Evolutionary conservation across 176 grass and related monocot species (phyloP), one percentile per base, ranked within the genome.

Genomic region (Bolboschoenus planiculmis): DNA sequence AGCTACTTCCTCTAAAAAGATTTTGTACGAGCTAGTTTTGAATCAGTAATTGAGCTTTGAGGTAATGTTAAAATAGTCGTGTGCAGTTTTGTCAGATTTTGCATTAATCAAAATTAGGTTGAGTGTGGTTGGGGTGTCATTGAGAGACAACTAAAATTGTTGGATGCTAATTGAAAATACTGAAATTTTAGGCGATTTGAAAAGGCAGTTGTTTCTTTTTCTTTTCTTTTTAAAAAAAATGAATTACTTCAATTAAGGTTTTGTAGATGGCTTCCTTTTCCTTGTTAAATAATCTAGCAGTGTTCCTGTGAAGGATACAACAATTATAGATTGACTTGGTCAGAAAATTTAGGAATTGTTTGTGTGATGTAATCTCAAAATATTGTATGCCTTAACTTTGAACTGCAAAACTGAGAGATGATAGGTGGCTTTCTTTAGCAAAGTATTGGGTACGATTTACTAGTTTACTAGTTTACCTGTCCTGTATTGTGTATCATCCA

Each of bases 401-500:
- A 74, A 74, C 21, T 50, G 2, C 43, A 50, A 75, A 75, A 50
- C 13, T 30, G 24, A 75, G 40, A 50, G 1, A 16, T 18, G 43
- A 15, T 48, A 50, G 71, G 24, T 75, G 21, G 9, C 13, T 51
- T 76, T n/a, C n/a, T 46, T 75, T 7, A 10, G 23, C 10, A 50
- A 33, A 76, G 72, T 51, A 76, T 51, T 10, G 4, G 72, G 44
- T 14, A 42, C 18, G 13, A 7, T 50, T 48, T 75, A 10, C 27
- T 3, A 51, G 31, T 4, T 43, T 83, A 39, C 13, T 3, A 51
- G 31, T 4, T 43, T 83, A 39, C 13, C 47, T 83, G 24, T n/a
- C 50, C 73, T 77, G 31, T 62, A 27, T 62, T 61, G 15, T 68
- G 44, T 58, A 20, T 35, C 34, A 80, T 80, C 48, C 43, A 88